phyloP scores from a whole-genome alignment of 176 grass and related monocot species.

The Thalia dealbata region DNA sequence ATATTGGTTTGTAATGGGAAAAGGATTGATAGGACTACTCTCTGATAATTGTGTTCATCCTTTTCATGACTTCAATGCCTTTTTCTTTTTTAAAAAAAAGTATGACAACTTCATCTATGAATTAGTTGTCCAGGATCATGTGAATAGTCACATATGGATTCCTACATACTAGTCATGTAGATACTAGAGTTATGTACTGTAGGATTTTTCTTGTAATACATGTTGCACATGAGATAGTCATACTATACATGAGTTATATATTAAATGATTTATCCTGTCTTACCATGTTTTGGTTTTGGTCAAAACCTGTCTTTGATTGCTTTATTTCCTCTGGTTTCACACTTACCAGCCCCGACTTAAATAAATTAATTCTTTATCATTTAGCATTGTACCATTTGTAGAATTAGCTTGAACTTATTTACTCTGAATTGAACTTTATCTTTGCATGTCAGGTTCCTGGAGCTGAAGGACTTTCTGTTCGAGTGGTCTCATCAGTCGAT shows the following conservation, averaged over 20 bases:
- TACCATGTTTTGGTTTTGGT: neutral
- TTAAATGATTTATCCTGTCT: neutral
- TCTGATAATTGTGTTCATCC: neutral
- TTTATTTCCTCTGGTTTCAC: neutral
- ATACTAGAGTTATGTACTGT: neutral
- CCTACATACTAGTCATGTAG: neutral
- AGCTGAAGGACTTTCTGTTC: slow-evolving; percentile 75
- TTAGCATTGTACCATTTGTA: neutral
- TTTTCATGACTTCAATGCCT: neutral
- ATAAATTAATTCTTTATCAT: neutral
- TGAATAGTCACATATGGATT: neutral
- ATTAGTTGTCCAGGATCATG: neutral
- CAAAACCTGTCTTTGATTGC: neutral
- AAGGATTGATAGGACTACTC: neutral
- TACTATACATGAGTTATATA: neutral
- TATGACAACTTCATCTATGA: neutral
- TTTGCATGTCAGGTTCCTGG: slow-evolving; percentile 56
- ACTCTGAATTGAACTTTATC: slow-evolving; percentile 15
- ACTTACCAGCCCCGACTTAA: neutral
- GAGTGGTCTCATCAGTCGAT: slow-evolving; percentile 75
- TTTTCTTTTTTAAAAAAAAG: neutral
- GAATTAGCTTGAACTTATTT: slow-evolving; percentile 5
- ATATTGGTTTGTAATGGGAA: neutral
- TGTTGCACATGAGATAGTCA: neutral
- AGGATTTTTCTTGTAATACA: neutral